Base-by-base conservation (phyloP, 2,329 filamentous ascomycete genomes). In the Cadophora gregata region DNA sequence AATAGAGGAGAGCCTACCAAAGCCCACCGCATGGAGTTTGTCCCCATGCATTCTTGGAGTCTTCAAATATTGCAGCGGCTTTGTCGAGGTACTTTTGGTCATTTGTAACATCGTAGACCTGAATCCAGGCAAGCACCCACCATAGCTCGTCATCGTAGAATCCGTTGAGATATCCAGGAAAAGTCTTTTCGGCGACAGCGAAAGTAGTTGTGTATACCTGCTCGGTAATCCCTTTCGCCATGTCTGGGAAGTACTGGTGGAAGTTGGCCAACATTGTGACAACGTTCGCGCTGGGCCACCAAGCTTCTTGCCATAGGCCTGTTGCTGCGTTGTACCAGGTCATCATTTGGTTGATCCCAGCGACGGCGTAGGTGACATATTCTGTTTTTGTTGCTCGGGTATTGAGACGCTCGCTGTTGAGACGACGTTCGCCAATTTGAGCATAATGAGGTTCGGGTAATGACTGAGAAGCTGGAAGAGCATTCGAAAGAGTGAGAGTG, bases 241-340 rank as follows among this genome's bases (percentile, higher is more conserved):
- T 45, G 7, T 50, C 42, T 0, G 74, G 75, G 24, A 70, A 75
- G 21, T 67, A 70, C 25, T 71, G 71, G 61, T 76, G 69, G 27
- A 86, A 77, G 63, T 92, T 86, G 51, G 84, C 85, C 16, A 93
- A 77, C 29, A 84, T 84, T 0, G 88, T 90, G 65, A 93, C 79
- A 59, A 84, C 83, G 74, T 92, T 93, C 50, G 86, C 91, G 60
- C 84, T 84, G 73, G 91, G 90, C 90, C 91, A 93, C 91, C 91
- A 93, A 4, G 83, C 81, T 0, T 83, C 83, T 62, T 85, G 79
- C 88, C 88, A 93, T 8, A 91, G 80, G 1, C 90, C 90, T 0
- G 83, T 86, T 1, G 76, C 73, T 1, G 78, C 68, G 73, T 88
- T 83, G 75, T 91, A 92, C 84, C 86, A 91, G 21, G 74, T 76